Conservation (phyloP, 208 protist species). For the Leishmania martiniquensis region DNA sequence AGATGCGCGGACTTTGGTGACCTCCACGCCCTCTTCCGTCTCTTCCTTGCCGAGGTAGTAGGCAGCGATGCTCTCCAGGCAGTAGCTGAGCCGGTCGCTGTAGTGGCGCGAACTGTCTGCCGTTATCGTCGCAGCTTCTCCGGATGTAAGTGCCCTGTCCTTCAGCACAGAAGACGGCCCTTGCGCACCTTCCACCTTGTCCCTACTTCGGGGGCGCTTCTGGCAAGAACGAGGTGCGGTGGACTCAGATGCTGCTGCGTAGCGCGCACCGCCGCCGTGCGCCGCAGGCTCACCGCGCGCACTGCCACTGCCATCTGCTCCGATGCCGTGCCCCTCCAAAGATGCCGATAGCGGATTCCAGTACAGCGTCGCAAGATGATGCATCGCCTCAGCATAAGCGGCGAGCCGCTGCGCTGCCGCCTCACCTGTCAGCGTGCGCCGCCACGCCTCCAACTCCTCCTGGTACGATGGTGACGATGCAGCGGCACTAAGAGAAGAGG, state of each 20-base stretch:
- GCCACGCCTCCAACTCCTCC: conserved; percentile 37
- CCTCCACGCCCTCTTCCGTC: neutral
- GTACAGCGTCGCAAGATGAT: conserved; percentile 72
- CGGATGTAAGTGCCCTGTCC: neutral
- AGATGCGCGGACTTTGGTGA: neutral
- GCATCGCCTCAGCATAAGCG: conserved; percentile 68
- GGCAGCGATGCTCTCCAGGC: conserved; percentile 29
- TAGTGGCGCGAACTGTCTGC: conserved; percentile 20
- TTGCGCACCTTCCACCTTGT: neutral
- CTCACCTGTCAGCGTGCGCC: conserved; percentile 25
- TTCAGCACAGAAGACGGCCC: neutral
- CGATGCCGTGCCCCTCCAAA: neutral
- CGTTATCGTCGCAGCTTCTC: neutral
- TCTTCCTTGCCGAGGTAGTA: conserved; percentile 37
- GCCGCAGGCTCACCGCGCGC: neutral
- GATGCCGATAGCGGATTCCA: conserved; percentile 38
- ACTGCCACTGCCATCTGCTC: neutral
- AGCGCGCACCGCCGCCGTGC: neutral
- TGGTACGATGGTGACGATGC: conserved; percentile 4
- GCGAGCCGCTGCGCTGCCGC: conserved; percentile 35
- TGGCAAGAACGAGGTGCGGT: neutral
- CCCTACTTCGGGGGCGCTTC: conserved; percentile 15
- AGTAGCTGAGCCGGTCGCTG: conserved; percentile 41
- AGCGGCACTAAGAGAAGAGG: neutral
- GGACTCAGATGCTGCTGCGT: neutral